Evolutionary conservation across 371 early-diverging fungal genomes (phyloP).

Genomic region (Mucor indicus): DNA sequence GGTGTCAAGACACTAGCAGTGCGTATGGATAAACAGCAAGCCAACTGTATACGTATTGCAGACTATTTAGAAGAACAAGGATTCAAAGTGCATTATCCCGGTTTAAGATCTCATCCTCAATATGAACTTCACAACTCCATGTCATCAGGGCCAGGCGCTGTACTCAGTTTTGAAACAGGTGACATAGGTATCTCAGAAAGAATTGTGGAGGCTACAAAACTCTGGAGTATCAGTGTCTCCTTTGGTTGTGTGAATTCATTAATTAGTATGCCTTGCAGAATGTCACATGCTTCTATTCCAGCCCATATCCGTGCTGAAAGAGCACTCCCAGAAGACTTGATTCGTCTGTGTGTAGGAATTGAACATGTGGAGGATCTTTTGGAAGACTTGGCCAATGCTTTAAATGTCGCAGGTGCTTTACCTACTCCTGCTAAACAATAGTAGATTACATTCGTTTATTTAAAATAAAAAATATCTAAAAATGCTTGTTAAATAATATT

Average conservation of each 20-base stretch:
- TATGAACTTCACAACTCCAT: constrained; percentile 77
- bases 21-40: constrained; percentile 84
- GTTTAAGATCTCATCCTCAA: constrained; percentile 83
- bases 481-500: too few relatives aligned
- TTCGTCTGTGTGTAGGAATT: constrained; percentile 96
- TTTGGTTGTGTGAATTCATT: constrained; percentile 97
- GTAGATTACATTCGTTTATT: too few relatives aligned
- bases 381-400: constrained; percentile 80
- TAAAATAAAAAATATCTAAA: too few relatives aligned
- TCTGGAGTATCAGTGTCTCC: constrained; percentile 92
- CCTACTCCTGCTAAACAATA: constrained; percentile 7
- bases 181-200: constrained; percentile 76
- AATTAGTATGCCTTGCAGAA: constrained; percentile 96
- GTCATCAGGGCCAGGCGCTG: constrained; percentile 90
- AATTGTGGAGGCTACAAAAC: constrained; percentile 78
- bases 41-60: constrained; percentile 75
- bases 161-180: constrained; percentile 92
- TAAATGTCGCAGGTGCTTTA: constrained; percentile 71
- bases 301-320: constrained; percentile 84
- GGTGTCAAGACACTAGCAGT: constrained; percentile 88
- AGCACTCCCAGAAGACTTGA: constrained; percentile 89
- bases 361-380: constrained; percentile 92
- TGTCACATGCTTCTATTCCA: constrained; percentile 97
- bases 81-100: constrained; percentile 88
- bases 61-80: constrained; percentile 74